Conservation (phyloP, 2,329 filamentous ascomycete species). For the Phialophora chinensis region DNA sequence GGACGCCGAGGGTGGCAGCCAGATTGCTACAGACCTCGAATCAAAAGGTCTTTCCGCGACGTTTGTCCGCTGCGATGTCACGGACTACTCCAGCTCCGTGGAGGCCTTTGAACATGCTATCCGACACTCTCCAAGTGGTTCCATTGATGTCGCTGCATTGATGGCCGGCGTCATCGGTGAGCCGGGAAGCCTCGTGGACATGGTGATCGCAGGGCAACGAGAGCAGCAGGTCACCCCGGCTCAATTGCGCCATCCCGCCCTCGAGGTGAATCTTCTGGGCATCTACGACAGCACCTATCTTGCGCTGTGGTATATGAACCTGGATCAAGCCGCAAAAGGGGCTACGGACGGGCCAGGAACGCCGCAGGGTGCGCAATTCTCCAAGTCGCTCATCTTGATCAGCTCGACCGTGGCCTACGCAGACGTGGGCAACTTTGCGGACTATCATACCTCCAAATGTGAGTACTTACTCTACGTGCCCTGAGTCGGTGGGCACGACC, state of each 20-base stretch:
- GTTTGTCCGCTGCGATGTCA: constrained; percentile 42
- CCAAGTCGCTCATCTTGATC: constrained; percentile 35
- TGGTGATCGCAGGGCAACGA: constrained; percentile 24
- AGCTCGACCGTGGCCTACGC: constrained; percentile 33
- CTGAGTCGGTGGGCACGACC: background rate
- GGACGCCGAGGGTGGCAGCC: constrained; percentile 1
- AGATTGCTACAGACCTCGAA: background rate
- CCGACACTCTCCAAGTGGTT: constrained; percentile 34
- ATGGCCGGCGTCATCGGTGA: constrained; percentile 41
- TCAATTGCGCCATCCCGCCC: constrained; percentile 21
- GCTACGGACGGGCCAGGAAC: background rate
- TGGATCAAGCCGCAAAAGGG: background rate
- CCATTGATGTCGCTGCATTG: constrained; percentile 43
- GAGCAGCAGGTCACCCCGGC: constrained; percentile 23
- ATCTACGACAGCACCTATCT: constrained; percentile 42
- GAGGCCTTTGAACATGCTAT: constrained; percentile 43
- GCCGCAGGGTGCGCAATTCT: background rate
- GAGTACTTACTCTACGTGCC: background rate
- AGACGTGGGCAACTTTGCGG: constrained; percentile 23
- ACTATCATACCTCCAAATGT: constrained; percentile 35
- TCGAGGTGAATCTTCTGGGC: constrained; percentile 43
- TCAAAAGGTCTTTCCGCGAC: constrained; percentile 35
- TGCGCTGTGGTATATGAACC: constrained; percentile 42
- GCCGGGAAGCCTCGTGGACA: constrained; percentile 12
- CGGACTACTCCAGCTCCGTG: constrained; percentile 41